Percentiles rank a stretch among this genome's conserved stretches.
These are phyloP conservation scores for Chlorella sp. DNA, from an alignment of 139 green algal genomes.

Conservation along the genomic window DNA sequence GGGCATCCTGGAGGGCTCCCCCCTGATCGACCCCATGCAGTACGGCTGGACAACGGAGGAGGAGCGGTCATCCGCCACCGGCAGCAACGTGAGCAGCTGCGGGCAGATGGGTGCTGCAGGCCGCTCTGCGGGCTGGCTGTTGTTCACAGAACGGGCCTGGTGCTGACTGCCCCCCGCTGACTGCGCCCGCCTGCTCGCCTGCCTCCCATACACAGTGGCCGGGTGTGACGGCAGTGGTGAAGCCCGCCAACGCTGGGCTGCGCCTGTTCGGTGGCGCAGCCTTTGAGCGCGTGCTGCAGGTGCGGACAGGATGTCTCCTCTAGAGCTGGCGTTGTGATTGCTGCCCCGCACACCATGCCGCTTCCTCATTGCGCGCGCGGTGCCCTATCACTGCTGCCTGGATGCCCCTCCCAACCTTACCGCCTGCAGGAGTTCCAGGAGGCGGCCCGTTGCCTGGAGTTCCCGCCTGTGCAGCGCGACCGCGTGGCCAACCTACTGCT, in stretches of 20 bases:
- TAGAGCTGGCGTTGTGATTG: too few relatives aligned
- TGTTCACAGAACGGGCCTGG: too few relatives aligned
- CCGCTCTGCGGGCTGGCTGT: too few relatives aligned
- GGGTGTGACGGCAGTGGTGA: slow-evolving; percentile 20
- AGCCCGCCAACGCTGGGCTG: slow-evolving; percentile 77
- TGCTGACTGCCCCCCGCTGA: too few relatives aligned
- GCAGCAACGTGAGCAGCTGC: slow-evolving; percentile 6
- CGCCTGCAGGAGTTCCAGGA: slow-evolving; percentile 79
- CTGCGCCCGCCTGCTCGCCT: background rate
- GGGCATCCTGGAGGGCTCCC: slow-evolving; percentile 71
- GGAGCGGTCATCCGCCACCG: slow-evolving; percentile 57
- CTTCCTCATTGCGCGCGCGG: too few relatives aligned
- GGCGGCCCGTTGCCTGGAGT: slow-evolving; percentile 72
- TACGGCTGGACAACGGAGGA: slow-evolving; percentile 86
- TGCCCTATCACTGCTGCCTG: too few relatives aligned
- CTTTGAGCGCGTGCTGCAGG: slow-evolving; percentile 88
- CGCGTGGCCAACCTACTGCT: slow-evolving; percentile 92
- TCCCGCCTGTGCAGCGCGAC: slow-evolving; percentile 82
- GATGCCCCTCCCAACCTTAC: background rate
- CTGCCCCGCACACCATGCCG: too few relatives aligned
- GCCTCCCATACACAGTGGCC: slow-evolving; percentile 16
- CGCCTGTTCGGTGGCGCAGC: slow-evolving; percentile 92
- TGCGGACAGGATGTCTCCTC: slow-evolving; percentile 78
- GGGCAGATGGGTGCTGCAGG: too few relatives aligned
- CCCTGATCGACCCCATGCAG: slow-evolving; percentile 77